phyloP scores from a whole-genome alignment of 2,329 filamentous ascomycete genomes.

The Trichothecium roseum region DNA sequence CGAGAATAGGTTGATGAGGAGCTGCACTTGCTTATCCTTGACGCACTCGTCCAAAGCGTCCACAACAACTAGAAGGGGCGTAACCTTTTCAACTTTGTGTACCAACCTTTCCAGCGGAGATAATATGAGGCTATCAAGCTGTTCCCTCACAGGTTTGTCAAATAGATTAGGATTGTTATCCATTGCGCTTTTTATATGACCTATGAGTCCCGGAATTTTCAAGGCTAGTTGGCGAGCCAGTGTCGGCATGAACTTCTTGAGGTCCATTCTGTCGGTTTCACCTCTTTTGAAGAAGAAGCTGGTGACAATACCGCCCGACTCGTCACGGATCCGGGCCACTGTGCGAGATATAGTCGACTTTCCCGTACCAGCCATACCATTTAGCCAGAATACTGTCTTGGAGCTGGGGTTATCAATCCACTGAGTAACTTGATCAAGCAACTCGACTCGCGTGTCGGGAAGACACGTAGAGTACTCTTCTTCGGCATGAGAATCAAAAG shows the following conservation, averaged over 20 bases:
- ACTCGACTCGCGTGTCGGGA: neutral
- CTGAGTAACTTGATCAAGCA: neutral
- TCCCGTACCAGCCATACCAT: constrained; percentile 3
- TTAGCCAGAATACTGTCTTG: constrained; percentile 3
- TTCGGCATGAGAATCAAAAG: neutral
- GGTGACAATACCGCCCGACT: neutral
- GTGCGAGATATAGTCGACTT: constrained; percentile 3
- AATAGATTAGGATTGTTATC: neutral
- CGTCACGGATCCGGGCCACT: neutral
- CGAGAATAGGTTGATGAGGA: constrained; percentile 3
- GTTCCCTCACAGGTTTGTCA: neutral
- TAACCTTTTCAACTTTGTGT: neutral
- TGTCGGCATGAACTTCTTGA: neutral
- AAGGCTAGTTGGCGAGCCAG: neutral
- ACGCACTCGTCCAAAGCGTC: constrained; percentile 3
- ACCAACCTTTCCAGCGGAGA: neutral
- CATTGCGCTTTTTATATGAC: neutral
- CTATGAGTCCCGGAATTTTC: neutral
- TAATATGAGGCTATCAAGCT: too few species aligned
- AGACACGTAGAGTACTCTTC: neutral
- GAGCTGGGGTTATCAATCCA: neutral
- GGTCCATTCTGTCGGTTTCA: neutral
- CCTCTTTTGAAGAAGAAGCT: constrained; percentile 3
- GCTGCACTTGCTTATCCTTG: neutral
- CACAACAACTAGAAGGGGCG: neutral